A percentile compares a stretch with the other conserved stretches of the same genome.
phyloP scores from a whole-genome alignment of 768 basidiomycete genomes.

The Dendrothele bispora region DNA sequence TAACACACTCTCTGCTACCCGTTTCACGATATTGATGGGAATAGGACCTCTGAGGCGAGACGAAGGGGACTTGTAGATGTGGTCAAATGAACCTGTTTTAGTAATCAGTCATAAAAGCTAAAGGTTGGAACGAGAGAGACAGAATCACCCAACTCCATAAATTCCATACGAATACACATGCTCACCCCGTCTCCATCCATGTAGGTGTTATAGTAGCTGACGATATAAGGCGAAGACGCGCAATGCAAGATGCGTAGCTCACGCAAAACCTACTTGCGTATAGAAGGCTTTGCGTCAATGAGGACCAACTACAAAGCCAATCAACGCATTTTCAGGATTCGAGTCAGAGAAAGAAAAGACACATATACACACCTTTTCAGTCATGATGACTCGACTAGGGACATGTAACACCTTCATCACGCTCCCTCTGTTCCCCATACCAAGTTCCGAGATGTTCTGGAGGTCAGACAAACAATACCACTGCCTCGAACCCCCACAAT shows the following conservation, averaged over 20 bases:
- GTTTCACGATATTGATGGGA: constrained; percentile 87
- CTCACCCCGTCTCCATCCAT: constrained; percentile 96
- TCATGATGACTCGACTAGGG: constrained; percentile 92
- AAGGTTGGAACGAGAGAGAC: too few species aligned
- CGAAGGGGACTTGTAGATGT: constrained; percentile 97
- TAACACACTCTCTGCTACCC: constrained; percentile 92
- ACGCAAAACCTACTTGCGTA: constrained; percentile 95
- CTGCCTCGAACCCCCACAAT: too few species aligned
- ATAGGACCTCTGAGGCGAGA: constrained; percentile 92
- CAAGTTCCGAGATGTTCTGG: constrained; percentile 86
- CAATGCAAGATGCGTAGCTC: constrained; percentile 99
- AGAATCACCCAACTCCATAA: too few species aligned
- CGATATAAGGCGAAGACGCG: constrained; percentile 90
- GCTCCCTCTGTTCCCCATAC: constrained; percentile 95
- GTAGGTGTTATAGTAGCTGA: constrained; percentile 97
- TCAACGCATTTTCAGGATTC: background rate
- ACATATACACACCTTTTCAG: constrained; percentile 78
- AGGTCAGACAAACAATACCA: too few species aligned
- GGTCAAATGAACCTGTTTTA: constrained; percentile 88
- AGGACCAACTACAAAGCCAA: constrained; percentile 72
- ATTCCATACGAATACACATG: constrained; percentile 99
- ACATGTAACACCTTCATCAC: constrained; percentile 96
- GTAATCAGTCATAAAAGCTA: background rate
- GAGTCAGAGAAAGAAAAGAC: background rate
- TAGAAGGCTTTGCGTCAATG: constrained; percentile 94